Conservation (phyloP, 176 grass and related monocot genomes). For the Saccharum spontaneum region DNA sequence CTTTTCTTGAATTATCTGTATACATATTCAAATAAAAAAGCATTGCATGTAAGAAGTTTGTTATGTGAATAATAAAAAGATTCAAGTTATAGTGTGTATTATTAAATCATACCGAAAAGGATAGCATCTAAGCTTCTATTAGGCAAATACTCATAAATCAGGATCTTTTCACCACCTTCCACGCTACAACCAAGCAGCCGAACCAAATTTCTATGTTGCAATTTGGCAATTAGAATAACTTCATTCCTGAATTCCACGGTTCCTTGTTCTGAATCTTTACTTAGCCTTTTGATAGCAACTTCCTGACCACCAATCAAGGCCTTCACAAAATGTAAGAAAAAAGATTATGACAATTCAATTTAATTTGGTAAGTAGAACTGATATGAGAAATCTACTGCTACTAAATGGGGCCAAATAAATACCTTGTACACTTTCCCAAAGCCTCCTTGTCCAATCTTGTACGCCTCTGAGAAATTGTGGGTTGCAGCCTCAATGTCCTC, state of each 20-base stretch:
- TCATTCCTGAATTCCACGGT: constrained; percentile 33
- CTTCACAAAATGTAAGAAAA: not conserved
- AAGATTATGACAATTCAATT: not conserved
- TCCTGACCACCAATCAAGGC: constrained; percentile 27
- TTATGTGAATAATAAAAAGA: not conserved
- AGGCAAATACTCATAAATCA: constrained; percentile 42
- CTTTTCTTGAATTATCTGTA: not conserved
- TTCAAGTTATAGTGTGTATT: not conserved
- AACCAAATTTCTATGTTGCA: constrained; percentile 39
- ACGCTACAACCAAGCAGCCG: constrained; percentile 32
- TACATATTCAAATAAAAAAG: not conserved
- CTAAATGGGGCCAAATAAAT: not conserved
- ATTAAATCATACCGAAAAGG: constrained; percentile 27
- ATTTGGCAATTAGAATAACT: constrained; percentile 30
- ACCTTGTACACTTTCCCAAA: constrained; percentile 65
- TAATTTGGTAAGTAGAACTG: not conserved
- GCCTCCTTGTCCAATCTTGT: constrained; percentile 41
- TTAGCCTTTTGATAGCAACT: constrained; percentile 52
- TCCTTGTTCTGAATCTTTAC: constrained; percentile 43
- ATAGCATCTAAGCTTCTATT: constrained; percentile 32
- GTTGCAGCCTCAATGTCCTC: constrained; percentile 21
- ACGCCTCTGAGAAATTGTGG: constrained; percentile 16
- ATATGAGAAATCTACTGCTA: not conserved
- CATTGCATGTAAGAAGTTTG: not conserved
- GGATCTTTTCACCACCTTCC: constrained; percentile 37